These are phyloP conservation scores for Wakefieldia striispora DNA, from an alignment of 768 basidiomycete genomes.

Conservation along the genomic window DNA sequence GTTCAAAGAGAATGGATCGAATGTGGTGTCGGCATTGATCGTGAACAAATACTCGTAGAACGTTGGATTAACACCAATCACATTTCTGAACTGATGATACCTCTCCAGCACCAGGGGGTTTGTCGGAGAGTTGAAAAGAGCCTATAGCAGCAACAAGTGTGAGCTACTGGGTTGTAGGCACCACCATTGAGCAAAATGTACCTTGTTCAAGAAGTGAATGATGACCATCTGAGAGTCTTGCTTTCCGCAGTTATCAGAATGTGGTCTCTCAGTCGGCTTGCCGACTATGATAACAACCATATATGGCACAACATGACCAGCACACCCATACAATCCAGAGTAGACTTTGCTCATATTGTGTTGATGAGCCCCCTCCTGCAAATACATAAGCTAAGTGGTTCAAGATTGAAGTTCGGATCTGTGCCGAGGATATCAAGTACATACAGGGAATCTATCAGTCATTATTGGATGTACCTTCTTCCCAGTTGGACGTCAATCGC, in stretches of 20 bases:
- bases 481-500: conserved; percentile 72
- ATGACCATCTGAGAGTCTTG: conserved; percentile 95
- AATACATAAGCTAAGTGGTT: conserved; percentile 90
- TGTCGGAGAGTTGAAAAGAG: conserved; percentile 97
- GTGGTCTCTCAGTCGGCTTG: conserved; percentile 88
- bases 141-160: conserved; percentile 42
- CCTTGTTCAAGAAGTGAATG: conserved; percentile 98
- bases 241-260: conserved; percentile 97
- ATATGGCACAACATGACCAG: conserved; percentile 97
- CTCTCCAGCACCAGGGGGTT: conserved; percentile 96
- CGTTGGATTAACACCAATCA: conserved; percentile 97
- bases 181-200: conserved; percentile 24
- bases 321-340: conserved; percentile 90
- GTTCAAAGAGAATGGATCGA: conserved; percentile 84
- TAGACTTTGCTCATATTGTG: conserved; percentile 99
- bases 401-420: conserved; percentile 89
- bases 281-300: conserved; percentile 91
- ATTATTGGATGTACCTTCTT: conserved; percentile 81
- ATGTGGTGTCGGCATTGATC: conserved; percentile 94
- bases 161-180: background rate
- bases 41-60: conserved; percentile 97
- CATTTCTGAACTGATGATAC: conserved; percentile 99
- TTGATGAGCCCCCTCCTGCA: conserved; percentile 94
- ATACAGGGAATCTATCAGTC: conserved; percentile 95
- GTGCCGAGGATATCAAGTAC: conserved; percentile 97